Evolutionary conservation across 2,329 filamentous ascomycete genomes (phyloP), one percentile per base, ranked within the genome.

Genomic region (Cercospora brassicicola): DNA sequence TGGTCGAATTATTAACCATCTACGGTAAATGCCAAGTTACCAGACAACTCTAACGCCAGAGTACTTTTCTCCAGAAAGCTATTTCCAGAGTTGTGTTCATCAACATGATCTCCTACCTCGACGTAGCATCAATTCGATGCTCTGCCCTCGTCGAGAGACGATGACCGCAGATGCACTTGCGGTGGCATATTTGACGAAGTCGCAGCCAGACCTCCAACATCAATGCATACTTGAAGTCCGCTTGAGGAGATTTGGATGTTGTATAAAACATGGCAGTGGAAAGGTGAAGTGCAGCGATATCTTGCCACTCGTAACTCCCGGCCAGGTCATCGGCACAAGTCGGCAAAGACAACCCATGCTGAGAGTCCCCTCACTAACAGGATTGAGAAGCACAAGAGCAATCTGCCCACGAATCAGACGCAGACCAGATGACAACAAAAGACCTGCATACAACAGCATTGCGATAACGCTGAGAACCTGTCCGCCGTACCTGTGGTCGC

Each of bases 401-500:
- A 55, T 2, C 23, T 26, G 23, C 10, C 48, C 48, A 28, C 28
- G 23, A 28, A 55, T 55, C 48, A 55, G 23, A 30, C 11, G 4
- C 11, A 55, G 23, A 28, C 48, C 48, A 28, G 10, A 55, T 55
- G 48, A 55, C 48, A 55, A 55, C 23, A 23, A 26, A 13, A n/a
- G 23, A 55, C 11, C 48, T 55, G 48, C 48, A 55, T 55, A 15
- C 2, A 55, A 23, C 28, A 59, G 55, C 28, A 59, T 36, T 59
- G 18, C 28, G n/a, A 59, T 30, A 20, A 23, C 55, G 55, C 31
- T 59, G 55, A 20, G 28, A 13, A 36, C 61, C 61, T 63, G 51
- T 63, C 61, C 51, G 15, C 23, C 28, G 36, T 26, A 26, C 61
- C 26, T 63, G 61, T 63, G 61, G 28, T 39, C 45, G 45, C 61